A percentile compares a stretch with the other conserved stretches of the same genome.
Evolutionary conservation across 352 stramenopile genomes (phyloP).

Genomic region (Pythium brassicae): DNA sequence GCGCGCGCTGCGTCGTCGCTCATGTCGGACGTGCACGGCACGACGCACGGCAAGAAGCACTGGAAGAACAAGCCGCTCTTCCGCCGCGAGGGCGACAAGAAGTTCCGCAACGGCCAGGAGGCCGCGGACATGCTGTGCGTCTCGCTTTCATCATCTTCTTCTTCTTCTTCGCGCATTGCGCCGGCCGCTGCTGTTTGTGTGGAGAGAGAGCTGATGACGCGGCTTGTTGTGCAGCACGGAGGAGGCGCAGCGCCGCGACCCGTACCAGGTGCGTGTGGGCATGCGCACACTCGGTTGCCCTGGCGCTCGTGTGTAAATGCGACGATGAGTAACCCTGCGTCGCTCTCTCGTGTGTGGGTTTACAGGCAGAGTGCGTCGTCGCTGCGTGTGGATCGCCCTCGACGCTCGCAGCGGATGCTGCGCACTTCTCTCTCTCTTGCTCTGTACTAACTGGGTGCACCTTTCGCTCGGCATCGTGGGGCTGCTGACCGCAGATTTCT

Average conservation of each 20-base stretch:
- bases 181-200: neutral
- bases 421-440: neutral
- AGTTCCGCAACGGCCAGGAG: slow-evolving; percentile 95
- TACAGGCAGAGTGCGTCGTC: slow-evolving; percentile 11
- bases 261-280: slow-evolving; percentile 38
- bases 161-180: no score
- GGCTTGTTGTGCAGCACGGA: slow-evolving; percentile 31
- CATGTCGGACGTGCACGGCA: slow-evolving; percentile 88
- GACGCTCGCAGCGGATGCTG: no score
- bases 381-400: no score
- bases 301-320: neutral
- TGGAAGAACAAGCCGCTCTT: slow-evolving; percentile 98
- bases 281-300: neutral
- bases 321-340: neutral
- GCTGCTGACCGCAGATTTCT: slow-evolving; percentile 34
- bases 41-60: slow-evolving; percentile 85
- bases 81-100: slow-evolving; percentile 93
- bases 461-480: no score
- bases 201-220: neutral
- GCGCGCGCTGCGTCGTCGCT: slow-evolving; percentile 46
- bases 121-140: slow-evolving; percentile 91
- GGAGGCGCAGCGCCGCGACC: slow-evolving; percentile 71
- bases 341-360: neutral
- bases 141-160: no score
- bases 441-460: neutral